These are phyloP conservation scores for Leccinum variicolor DNA, from an alignment of 768 basidiomycete genomes.

Conservation along the genomic window DNA sequence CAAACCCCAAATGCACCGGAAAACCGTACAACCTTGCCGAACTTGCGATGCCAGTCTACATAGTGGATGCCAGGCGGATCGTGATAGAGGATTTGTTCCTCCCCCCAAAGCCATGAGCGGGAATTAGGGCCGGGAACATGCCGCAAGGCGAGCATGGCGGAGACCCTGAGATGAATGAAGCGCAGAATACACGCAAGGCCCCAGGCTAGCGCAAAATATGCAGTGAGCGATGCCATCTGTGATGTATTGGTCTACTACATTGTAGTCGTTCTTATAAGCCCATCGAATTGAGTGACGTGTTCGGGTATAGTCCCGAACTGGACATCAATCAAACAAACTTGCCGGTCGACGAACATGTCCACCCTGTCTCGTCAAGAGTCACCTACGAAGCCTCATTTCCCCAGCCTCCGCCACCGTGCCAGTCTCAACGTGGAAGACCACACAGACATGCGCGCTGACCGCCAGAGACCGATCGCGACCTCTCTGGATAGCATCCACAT, in stretches of 20 bases:
- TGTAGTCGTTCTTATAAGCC: constrained; percentile 5
- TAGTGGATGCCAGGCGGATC: constrained; percentile 50
- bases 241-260: not conserved
- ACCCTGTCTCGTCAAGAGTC: constrained; percentile 21
- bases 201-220: constrained; percentile 14
- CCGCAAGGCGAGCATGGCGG: constrained; percentile 32
- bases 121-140: constrained; percentile 51
- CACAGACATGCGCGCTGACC: constrained; percentile 25
- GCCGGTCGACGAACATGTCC: constrained; percentile 24
- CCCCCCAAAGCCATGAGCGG: constrained; percentile 56
- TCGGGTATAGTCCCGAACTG: not conserved
- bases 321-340: constrained; percentile 2
- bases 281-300: constrained; percentile 16
- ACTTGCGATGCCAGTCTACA: constrained; percentile 48
- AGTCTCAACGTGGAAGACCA: constrained; percentile 38
- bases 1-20: constrained; percentile 54
- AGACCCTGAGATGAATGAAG: constrained; percentile 34
- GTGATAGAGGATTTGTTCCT: constrained; percentile 56
- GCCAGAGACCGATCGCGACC: constrained; percentile 53
- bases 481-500: constrained; percentile 59
- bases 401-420: constrained; percentile 29
- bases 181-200: constrained; percentile 31
- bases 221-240: constrained; percentile 9
- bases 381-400: constrained; percentile 25
- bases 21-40: constrained; percentile 54